A percentile compares a stretch with the other conserved stretches of the same genome.
phyloP scores from a whole-genome alignment of 2,329 filamentous ascomycete genomes.

The Fusarium incarnatum region DNA sequence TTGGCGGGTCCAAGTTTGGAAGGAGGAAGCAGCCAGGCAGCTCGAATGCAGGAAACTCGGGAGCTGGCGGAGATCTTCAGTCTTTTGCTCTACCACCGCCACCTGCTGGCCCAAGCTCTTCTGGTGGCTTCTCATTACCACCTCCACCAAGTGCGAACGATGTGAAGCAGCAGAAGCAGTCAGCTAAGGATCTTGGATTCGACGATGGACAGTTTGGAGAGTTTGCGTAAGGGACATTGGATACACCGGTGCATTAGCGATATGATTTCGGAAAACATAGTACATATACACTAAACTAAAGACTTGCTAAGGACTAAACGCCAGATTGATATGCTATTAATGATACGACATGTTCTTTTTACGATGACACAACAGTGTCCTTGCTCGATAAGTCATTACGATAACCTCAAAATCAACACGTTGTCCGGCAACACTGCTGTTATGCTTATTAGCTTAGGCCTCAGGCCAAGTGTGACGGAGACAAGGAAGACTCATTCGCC shows the following conservation, averaged over 20 bases:
- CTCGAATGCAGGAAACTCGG: slow-evolving; percentile 24
- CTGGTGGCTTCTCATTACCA: slow-evolving; percentile 67
- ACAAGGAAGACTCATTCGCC: slow-evolving; percentile 48
- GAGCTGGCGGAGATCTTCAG: slow-evolving; percentile 52
- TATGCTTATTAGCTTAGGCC: slow-evolving; percentile 2
- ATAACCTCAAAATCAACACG: background rate
- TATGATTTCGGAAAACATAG: slow-evolving; percentile 26
- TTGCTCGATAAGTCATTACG: background rate
- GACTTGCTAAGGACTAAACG: slow-evolving; percentile 11
- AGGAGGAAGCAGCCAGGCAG: slow-evolving; percentile 57
- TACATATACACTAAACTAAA: slow-evolving; percentile 25
- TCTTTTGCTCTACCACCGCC: slow-evolving; percentile 83
- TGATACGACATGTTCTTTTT: slow-evolving; percentile 15
- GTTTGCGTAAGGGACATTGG: slow-evolving; percentile 66
- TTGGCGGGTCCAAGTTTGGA: slow-evolving; percentile 67
- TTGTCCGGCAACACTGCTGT: background rate
- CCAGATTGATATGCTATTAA: slow-evolving; percentile 25
- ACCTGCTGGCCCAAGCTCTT: slow-evolving; percentile 57
- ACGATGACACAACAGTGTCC: background rate
- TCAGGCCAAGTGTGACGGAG: slow-evolving; percentile 45
- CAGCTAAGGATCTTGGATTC: slow-evolving; percentile 77
- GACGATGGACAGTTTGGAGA: slow-evolving; percentile 92
- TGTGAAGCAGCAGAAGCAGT: slow-evolving; percentile 67
- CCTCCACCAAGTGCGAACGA: slow-evolving; percentile 74
- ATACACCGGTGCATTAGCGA: slow-evolving; percentile 36